phyloP scores from a whole-genome alignment of 2,329 filamentous ascomycete species.

The Cladosporium oxysporum region DNA sequence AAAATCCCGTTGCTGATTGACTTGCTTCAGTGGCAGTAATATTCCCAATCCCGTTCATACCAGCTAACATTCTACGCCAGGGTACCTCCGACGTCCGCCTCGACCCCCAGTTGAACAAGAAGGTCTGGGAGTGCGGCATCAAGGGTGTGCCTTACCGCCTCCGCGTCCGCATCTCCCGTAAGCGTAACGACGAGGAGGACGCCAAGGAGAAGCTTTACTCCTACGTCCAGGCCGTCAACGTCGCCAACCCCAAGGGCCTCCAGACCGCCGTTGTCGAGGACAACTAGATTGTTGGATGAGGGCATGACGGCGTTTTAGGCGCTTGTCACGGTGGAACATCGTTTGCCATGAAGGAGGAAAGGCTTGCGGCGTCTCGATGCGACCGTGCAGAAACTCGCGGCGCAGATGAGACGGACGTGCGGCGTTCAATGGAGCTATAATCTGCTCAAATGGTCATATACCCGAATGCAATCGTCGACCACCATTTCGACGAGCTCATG shows the following conservation, averaged over 20 bases:
- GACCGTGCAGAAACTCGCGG: constrained; percentile 18
- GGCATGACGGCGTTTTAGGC: constrained; percentile 20
- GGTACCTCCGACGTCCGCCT: constrained; percentile 96
- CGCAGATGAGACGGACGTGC: constrained; percentile 17
- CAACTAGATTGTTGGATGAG: constrained; percentile 44
- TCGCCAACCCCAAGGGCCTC: constrained; percentile 98
- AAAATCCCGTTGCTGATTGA: neutral
- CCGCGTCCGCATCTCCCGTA: constrained; percentile 96
- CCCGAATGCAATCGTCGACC: constrained; percentile 21
- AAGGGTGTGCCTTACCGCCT: constrained; percentile 98
- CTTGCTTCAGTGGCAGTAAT: neutral
- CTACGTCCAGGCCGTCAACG: constrained; percentile 99
- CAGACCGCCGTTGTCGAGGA: constrained; percentile 83
- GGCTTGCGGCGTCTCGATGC: constrained; percentile 16
- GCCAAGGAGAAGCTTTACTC: constrained; percentile 99
- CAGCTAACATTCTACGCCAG: constrained; percentile 50
- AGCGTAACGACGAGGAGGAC: constrained; percentile 99
- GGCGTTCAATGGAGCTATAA: constrained; percentile 15
- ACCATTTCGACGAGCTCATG: constrained; percentile 20
- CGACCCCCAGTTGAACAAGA: constrained; percentile 99
- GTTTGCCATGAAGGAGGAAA: constrained; percentile 19
- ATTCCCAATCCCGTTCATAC: neutral
- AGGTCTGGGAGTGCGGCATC: constrained; percentile 99
- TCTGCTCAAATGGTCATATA: constrained; percentile 19
- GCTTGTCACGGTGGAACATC: constrained; percentile 19